Evolutionary conservation across 139 green algal genomes (phyloP).

Genomic region (Chara braunii): DNA sequence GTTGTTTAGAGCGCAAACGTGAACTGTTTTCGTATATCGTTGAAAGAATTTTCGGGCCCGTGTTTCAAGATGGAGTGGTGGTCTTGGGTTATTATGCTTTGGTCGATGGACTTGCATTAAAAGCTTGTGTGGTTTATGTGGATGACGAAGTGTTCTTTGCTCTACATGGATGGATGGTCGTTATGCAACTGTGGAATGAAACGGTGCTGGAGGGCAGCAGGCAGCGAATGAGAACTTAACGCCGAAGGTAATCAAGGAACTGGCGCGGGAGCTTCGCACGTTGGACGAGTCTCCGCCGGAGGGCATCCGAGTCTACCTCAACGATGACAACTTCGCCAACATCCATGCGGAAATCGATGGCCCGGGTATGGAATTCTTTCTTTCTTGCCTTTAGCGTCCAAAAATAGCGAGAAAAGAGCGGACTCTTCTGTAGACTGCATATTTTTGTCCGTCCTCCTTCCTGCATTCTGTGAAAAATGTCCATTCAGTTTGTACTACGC

Average conservation of each 20-base stretch:
- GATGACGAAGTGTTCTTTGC: too few relatives aligned
- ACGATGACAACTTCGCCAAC: conserved; percentile 77
- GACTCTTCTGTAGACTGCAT: background rate
- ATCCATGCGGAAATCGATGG: conserved; percentile 80
- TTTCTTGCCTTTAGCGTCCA: conserved; percentile 14
- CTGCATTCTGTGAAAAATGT: background rate
- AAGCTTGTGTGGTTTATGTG: too few relatives aligned
- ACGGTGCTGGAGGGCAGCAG: too few relatives aligned
- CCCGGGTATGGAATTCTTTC: conserved; percentile 50
- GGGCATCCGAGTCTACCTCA: conserved; percentile 72
- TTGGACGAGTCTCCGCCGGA: conserved; percentile 58
- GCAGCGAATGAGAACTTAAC: conserved; percentile 35
- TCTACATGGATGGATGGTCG: too few relatives aligned
- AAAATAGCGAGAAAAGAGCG: background rate
- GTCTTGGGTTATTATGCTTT: too few relatives aligned
- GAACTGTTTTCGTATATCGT: too few relatives aligned
- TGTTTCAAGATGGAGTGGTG: too few relatives aligned
- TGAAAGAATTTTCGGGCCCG: too few relatives aligned
- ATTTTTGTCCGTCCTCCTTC: background rate
- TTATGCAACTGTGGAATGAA: too few relatives aligned
- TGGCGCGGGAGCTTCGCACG: conserved; percentile 62
- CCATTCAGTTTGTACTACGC: too few relatives aligned
- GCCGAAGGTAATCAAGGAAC: conserved; percentile 20
- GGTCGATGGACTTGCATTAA: too few relatives aligned
- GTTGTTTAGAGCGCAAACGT: too few relatives aligned